Evolutionary conservation across 306 rosid genomes (phyloP).

Genomic region (Dalbergia oliveri): DNA sequence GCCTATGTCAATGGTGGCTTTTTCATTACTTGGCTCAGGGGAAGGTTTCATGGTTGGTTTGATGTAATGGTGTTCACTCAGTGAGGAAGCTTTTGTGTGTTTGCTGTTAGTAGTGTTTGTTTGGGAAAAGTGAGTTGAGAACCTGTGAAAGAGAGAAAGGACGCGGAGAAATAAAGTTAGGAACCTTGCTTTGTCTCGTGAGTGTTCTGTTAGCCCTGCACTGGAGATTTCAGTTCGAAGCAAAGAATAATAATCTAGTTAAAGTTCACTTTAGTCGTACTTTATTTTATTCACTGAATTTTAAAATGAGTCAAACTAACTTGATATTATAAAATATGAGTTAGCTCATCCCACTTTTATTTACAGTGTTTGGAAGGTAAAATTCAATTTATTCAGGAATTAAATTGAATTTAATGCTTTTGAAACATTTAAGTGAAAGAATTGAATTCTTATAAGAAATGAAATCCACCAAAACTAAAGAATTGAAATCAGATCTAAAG

Average conservation of each 20-base stretch:
- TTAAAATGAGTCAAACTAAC: too few relatives aligned
- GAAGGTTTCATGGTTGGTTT: slow-evolving; percentile 41
- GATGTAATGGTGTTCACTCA: neutral
- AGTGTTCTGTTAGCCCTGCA: slow-evolving; percentile 37
- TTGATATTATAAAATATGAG: too few relatives aligned
- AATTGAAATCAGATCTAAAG: too few relatives aligned
- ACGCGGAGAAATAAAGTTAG: slow-evolving; percentile 14
- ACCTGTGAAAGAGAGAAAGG: neutral
- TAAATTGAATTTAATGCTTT: too few relatives aligned
- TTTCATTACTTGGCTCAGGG: slow-evolving; percentile 18
- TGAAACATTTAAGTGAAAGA: too few relatives aligned
- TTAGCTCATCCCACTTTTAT: too few relatives aligned
- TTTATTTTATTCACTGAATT: too few relatives aligned
- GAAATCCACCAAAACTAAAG: too few relatives aligned
- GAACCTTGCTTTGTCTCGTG: slow-evolving; percentile 58
- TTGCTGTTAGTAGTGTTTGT: neutral
- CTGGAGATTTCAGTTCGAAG: slow-evolving; percentile 38
- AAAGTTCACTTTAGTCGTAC: too few relatives aligned
- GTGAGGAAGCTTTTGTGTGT: neutral
- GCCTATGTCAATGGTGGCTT: slow-evolving; percentile 35
- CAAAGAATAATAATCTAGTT: slow-evolving; percentile 40
- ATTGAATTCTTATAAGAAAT: too few relatives aligned
- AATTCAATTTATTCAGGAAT: too few relatives aligned
- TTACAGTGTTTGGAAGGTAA: too few relatives aligned
- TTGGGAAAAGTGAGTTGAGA: slow-evolving; percentile 9